Evolutionary conservation across 768 basidiomycete genomes (phyloP).

Genomic region (Amanita pseudoporphyria): DNA sequence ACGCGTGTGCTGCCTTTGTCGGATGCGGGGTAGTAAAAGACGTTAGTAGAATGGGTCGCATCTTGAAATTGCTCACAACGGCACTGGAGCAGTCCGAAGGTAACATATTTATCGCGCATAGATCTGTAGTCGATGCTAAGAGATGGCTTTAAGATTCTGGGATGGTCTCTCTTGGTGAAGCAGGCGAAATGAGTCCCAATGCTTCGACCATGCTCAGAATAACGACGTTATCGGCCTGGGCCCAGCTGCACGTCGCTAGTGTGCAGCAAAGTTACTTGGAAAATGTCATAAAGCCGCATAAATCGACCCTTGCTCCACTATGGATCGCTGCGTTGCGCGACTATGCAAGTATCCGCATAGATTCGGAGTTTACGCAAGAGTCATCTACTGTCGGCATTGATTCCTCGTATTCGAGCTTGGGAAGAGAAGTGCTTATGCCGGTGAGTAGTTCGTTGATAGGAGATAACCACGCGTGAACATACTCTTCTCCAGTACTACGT

Average conservation of each 20-base stretch:
- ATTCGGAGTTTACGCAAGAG: slow-evolving; percentile 80
- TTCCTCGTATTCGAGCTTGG: slow-evolving; percentile 77
- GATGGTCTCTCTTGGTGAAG: slow-evolving; percentile 78
- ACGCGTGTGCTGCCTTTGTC: slow-evolving; percentile 91
- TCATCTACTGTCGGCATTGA: slow-evolving; percentile 68
- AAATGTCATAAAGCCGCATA: slow-evolving; percentile 76
- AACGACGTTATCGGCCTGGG: slow-evolving; percentile 92
- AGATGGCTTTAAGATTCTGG: slow-evolving; percentile 51
- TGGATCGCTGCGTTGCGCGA: slow-evolving; percentile 89
- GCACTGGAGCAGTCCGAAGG: slow-evolving; percentile 89
- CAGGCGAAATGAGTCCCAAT: slow-evolving; percentile 83
- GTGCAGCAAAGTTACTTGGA: slow-evolving; percentile 64
- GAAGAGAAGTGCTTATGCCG: slow-evolving; percentile 84
- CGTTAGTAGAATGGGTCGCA: slow-evolving; percentile 84
- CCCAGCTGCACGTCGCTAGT: slow-evolving; percentile 78
- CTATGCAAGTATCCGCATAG: slow-evolving; percentile 84
- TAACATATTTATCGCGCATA: slow-evolving; percentile 17
- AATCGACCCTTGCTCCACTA: slow-evolving; percentile 60
- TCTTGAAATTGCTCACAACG: slow-evolving; percentile 78
- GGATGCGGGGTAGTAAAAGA: slow-evolving; percentile 94
- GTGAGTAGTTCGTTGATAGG: slow-evolving; percentile 33
- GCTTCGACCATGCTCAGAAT: slow-evolving; percentile 93
- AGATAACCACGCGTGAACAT: too few relatives aligned
- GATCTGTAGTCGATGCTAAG: background rate
- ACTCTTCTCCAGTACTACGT: slow-evolving; percentile 67